Base-by-base conservation (phyloP, 2,329 filamentous ascomycete species). In the Pseudogymnoascus destructans region DNA sequence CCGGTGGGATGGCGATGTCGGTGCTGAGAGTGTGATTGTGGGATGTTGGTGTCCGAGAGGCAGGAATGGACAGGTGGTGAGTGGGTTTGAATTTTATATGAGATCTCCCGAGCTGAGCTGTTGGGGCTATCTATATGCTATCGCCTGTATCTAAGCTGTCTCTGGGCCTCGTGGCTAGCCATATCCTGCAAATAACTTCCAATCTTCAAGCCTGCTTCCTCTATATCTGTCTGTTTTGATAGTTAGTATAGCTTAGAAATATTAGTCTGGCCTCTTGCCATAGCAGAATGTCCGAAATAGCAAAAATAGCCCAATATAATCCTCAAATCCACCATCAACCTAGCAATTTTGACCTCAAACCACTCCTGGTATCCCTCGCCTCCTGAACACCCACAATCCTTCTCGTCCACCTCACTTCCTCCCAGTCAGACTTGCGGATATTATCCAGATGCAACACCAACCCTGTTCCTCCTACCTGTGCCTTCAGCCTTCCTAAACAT, bases 391-490 rank as follows among this genome's bases (percentile, higher is more conserved):
- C 46, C 5, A 30, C 23, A 30, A 52, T 52, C 8, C 46, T 52
- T 60, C 74, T 74, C 3, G 74, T 77, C 70, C 73, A 74, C 9
- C 72, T 68, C n/a, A 81, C 70, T 63, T 81, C 79, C 27, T 79
- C 77, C 75, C 75, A 78, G 30, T 70, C 73, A 2, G 75, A 76
- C 60, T 75, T 70, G 72, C 77, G 77, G 10, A 80, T 74, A 58
- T 73, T 79, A 59, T 77, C 66, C 3, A 81, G 69, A 7, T 71
- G 68, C 55, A 78, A 66, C 17, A 69, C 7, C 67, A 75, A 74
- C 7, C 65, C 61, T 21, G 46, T 61, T 17, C 55, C 73, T 57
- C 69, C 71, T 0, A 67, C 70, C 13, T 75, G 71, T 55, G 71
- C 72, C 63, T 71, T 76, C 66, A 80, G 72, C 33, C 67, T 73